A percentile compares a stretch with the other conserved stretches of the same genome.
Evolutionary conservation across 768 basidiomycete genomes (phyloP).

Genomic region (Leucosporidium creatinivorum): DNA sequence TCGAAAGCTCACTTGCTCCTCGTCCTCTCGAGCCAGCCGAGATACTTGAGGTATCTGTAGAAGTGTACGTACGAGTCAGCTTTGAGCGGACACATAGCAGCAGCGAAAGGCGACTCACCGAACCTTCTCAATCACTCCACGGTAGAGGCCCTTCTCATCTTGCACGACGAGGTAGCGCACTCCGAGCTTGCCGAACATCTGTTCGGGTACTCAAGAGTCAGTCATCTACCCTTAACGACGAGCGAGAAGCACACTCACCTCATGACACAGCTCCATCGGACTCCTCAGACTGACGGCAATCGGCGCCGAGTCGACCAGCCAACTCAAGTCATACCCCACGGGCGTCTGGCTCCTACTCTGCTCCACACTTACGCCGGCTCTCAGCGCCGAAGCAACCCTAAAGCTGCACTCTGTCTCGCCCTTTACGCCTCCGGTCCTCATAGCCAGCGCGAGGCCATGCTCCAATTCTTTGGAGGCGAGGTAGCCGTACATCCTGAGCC

Average conservation of each 20-base stretch:
- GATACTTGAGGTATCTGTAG: background rate
- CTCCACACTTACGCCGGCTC: constrained; percentile 65
- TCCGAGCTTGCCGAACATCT: constrained; percentile 82
- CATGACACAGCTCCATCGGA: constrained; percentile 85
- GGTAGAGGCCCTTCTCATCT: constrained; percentile 73
- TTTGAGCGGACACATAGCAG: background rate
- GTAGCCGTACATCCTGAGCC: constrained; percentile 71
- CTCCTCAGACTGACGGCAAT: constrained; percentile 74
- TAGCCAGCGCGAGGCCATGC: constrained; percentile 55
- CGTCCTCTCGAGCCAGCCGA: background rate
- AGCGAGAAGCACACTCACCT: constrained; percentile 41
- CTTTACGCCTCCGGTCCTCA: background rate
- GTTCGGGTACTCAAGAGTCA: background rate
- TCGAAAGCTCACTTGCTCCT: background rate
- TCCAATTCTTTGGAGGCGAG: constrained; percentile 89
- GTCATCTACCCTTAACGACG: background rate
- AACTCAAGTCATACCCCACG: constrained; percentile 37
- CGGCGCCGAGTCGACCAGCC: constrained; percentile 66
- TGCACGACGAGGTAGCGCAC: constrained; percentile 80
- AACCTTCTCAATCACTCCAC: constrained; percentile 90
- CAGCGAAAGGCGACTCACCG: constrained; percentile 47
- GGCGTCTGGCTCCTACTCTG: constrained; percentile 16
- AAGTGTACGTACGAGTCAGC: background rate
- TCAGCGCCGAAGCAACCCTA: constrained; percentile 44
- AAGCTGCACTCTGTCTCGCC: background rate